These are phyloP conservation scores for Vitis labrusca DNA, from an alignment of 164 flowering plant genomes.

Conservation along the genomic window DNA sequence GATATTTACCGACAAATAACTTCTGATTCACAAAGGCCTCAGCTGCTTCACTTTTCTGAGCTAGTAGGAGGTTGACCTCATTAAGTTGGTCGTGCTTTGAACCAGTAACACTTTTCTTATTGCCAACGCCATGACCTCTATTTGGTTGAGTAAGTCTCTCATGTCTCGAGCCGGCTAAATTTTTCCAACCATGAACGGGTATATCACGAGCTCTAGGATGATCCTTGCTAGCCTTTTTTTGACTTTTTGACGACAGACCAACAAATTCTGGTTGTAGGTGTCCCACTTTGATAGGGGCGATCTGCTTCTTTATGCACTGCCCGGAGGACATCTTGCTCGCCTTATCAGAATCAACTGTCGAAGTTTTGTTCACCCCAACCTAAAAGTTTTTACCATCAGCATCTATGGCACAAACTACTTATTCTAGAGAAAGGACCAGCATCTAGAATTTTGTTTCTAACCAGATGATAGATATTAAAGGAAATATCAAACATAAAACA, in stretches of 20 bases:
- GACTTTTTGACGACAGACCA: not conserved
- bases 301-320: constrained; percentile 9
- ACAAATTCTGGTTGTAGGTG: not conserved
- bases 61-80: constrained; percentile 8
- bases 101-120: not conserved
- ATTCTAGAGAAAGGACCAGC: no score
- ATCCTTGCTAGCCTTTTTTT: constrained; percentile 9
- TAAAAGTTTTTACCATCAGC: not conserved
- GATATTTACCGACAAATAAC: constrained; percentile 9
- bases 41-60: constrained; percentile 17
- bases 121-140: constrained; percentile 4
- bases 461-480: no score
- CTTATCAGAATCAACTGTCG: constrained; percentile 1
- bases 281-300: not conserved
- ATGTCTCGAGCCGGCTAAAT: not conserved
- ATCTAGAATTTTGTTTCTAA: no score
- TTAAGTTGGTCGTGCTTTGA: not conserved
- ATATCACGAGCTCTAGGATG: not conserved
- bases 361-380: constrained; percentile 6
- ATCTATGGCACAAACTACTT: no score
- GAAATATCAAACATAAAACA: no score
- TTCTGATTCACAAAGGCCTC: constrained; percentile 25
- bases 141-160: not conserved
- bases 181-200: constrained; percentile 3
- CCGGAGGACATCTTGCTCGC: constrained; percentile 4